Percentiles rank a stretch among this genome's conserved stretches.
phyloP scores from a whole-genome alignment of 495 filamentous ascomycete genomes.

The Podospora sp. region DNA sequence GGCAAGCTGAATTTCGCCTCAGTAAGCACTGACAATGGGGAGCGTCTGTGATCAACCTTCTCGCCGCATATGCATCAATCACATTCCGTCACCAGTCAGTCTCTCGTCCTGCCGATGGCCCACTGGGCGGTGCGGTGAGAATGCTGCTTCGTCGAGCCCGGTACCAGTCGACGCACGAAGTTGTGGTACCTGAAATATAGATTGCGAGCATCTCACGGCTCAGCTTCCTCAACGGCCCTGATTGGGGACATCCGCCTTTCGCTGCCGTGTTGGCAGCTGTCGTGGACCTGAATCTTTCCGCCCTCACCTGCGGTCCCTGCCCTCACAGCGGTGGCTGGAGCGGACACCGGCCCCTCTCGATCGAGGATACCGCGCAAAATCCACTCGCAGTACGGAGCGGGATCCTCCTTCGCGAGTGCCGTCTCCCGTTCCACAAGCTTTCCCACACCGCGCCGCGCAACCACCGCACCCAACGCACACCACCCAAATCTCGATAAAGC shows the following conservation, averaged over 20 bases:
- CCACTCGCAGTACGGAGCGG: slow-evolving; percentile 23
- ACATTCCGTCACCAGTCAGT: background rate
- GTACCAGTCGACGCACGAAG: slow-evolving; percentile 12
- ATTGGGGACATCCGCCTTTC: slow-evolving; percentile 34
- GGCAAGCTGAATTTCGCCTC: slow-evolving; percentile 17
- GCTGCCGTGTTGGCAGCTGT: slow-evolving; percentile 17
- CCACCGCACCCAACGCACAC: slow-evolving; percentile 13
- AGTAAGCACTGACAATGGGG: slow-evolving; percentile 1
- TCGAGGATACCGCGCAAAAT: slow-evolving; percentile 24
- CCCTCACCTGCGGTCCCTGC: slow-evolving; percentile 14
- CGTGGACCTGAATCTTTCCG: background rate
- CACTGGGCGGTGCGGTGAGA: slow-evolving; percentile 10
- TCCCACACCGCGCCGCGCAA: background rate
- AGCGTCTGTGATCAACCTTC: background rate
- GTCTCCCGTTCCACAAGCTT: slow-evolving; percentile 23
- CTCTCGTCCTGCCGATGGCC: background rate
- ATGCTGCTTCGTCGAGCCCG: slow-evolving; percentile 1
- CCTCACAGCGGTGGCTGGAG: slow-evolving; percentile 19
- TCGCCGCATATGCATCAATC: slow-evolving; percentile 1
- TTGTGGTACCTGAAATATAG: slow-evolving; percentile 29
- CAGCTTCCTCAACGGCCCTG: slow-evolving; percentile 23
- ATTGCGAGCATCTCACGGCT: slow-evolving; percentile 25
- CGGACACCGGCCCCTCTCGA: slow-evolving; percentile 13
- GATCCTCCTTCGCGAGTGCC: slow-evolving; percentile 29
- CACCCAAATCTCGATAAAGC: slow-evolving; percentile 8